phyloP scores from a whole-genome alignment of 169 alveolate species.

The Cryptosporidium canis region DNA sequence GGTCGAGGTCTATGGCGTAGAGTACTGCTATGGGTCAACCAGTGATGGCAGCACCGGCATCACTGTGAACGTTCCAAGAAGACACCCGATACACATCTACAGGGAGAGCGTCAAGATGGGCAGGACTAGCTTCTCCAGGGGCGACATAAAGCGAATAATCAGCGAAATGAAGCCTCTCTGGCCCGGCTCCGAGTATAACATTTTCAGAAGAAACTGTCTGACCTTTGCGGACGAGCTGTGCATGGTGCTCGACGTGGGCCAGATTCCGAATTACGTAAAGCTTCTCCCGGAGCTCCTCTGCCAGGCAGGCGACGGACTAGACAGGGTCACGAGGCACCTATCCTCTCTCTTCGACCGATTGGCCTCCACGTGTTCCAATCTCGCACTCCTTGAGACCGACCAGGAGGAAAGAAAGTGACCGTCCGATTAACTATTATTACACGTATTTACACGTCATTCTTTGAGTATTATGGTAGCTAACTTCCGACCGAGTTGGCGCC shows the following conservation, averaged over 20 bases:
- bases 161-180: conserved; percentile 47
- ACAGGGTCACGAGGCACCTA: conserved; percentile 25
- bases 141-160: conserved; percentile 52
- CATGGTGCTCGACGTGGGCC: conserved; percentile 23
- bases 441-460: too few species aligned
- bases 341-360: conserved; percentile 16
- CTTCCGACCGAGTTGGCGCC: too few species aligned
- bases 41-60: conserved; percentile 69
- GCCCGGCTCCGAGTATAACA: conserved; percentile 72
- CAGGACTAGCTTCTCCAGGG: conserved; percentile 59
- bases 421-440: neutral
- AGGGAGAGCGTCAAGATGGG: conserved; percentile 74
- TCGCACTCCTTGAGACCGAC: conserved; percentile 1
- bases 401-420: neutral
- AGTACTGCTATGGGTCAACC: conserved; percentile 73
- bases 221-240: conserved; percentile 73
- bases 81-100: conserved; percentile 71
- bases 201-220: conserved; percentile 71
- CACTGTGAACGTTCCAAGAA: conserved; percentile 68
- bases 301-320: conserved; percentile 68
- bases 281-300: conserved; percentile 59
- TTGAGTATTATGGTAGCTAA: too few species aligned
- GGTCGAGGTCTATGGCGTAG: conserved; percentile 72
- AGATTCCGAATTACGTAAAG: conserved; percentile 54
- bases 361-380: conserved; percentile 46